Percentiles rank a stretch among this genome's conserved stretches.
phyloP scores from a whole-genome alignment of 2,329 filamentous ascomycete species.

The Pestalotiopsis sp. region DNA sequence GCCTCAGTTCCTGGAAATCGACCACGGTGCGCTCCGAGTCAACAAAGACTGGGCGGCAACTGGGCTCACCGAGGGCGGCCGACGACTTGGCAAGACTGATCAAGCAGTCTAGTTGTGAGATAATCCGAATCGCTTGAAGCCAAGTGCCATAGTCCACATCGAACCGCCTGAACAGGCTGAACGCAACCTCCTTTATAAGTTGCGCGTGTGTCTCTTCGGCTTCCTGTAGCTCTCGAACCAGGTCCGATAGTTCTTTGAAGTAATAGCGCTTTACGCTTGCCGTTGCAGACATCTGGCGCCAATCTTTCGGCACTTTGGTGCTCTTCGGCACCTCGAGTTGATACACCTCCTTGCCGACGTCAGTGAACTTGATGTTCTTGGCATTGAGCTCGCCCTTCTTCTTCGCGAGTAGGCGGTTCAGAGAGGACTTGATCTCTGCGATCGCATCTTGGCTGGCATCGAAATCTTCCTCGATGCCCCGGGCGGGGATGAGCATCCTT shows the following conservation, averaged over 20 bases:
- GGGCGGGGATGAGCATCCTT: conserved; percentile 81
- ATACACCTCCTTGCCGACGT: conserved; percentile 96
- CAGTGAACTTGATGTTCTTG: conserved; percentile 72
- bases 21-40: conserved; percentile 83
- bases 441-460: conserved; percentile 81
- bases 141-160: conserved; percentile 84
- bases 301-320: conserved; percentile 82
- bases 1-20: conserved; percentile 90
- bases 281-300: conserved; percentile 97
- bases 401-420: conserved; percentile 71
- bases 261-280: conserved; percentile 92
- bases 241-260: conserved; percentile 76
- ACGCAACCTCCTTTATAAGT: conserved; percentile 83
- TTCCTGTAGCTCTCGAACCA: conserved; percentile 89
- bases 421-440: conserved; percentile 71
- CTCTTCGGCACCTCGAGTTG: conserved; percentile 89
- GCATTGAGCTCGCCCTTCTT: conserved; percentile 76
- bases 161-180: conserved; percentile 83
- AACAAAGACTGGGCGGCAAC: conserved; percentile 86
- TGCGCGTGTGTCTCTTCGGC: conserved; percentile 92
- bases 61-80: conserved; percentile 78
- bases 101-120: conserved; percentile 92
- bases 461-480: conserved; percentile 89
- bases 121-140: conserved; percentile 86
- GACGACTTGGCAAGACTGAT: conserved; percentile 93